Percentiles rank a stretch among this genome's conserved stretches.
These are phyloP conservation scores for Aspergillus cavernicola DNA, from an alignment of 495 filamentous ascomycete species.

Conservation along the genomic window DNA sequence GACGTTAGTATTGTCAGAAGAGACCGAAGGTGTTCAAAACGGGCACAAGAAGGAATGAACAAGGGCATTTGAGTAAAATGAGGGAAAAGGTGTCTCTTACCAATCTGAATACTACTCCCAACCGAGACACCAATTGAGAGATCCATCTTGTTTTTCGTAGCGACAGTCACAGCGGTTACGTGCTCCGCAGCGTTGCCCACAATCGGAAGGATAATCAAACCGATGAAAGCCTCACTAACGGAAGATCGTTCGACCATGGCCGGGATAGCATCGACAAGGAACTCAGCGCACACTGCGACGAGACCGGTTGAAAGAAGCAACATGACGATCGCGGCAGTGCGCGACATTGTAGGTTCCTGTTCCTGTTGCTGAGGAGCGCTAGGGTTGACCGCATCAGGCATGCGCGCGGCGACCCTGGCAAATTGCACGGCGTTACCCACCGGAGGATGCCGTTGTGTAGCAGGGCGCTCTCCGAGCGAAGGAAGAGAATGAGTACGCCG, in stretches of 20 bases:
- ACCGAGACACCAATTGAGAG: slow-evolving; percentile 86
- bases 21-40: too few relatives aligned
- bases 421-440: slow-evolving; percentile 40
- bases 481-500: slow-evolving; percentile 79
- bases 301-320: slow-evolving; percentile 72
- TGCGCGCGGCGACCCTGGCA: slow-evolving; percentile 36
- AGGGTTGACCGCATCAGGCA: slow-evolving; percentile 17
- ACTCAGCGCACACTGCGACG: slow-evolving; percentile 84
- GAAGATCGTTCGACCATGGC: slow-evolving; percentile 60
- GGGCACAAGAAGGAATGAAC: too few relatives aligned
- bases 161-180: slow-evolving; percentile 83
- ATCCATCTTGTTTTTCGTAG: slow-evolving; percentile 96
- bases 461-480: slow-evolving; percentile 40
- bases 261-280: slow-evolving; percentile 77
- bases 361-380: slow-evolving; percentile 33
- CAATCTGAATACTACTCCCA: slow-evolving; percentile 77
- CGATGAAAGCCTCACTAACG: slow-evolving; percentile 77
- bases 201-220: slow-evolving; percentile 84
- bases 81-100: slow-evolving; percentile 17
- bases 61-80: too few relatives aligned
- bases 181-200: slow-evolving; percentile 93
- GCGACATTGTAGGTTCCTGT: slow-evolving; percentile 61
- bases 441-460: slow-evolving; percentile 49
- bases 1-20: slow-evolving; percentile 12
- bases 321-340: slow-evolving; percentile 68